Evolutionary conservation across 164 flowering plant species (phyloP), one percentile per base, ranked within the genome.

Genomic region (Chloranthus sessilifolius): DNA sequence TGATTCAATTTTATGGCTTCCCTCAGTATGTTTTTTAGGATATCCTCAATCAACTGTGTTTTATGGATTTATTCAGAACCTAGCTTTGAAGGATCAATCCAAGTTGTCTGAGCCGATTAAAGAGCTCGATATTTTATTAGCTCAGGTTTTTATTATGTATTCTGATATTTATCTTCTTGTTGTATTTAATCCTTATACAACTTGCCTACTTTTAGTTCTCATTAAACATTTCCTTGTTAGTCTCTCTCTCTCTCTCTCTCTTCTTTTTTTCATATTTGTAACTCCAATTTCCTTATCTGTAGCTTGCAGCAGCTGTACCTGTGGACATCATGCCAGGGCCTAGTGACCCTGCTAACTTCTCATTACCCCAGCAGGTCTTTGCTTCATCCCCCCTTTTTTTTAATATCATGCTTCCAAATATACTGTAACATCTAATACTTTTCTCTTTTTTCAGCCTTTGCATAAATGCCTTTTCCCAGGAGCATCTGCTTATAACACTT

Each of bases 361-460:
- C 95, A 27, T 70, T 92, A 49, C 99, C 99, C 30, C 99, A 92
- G 63, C 96, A 92, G 99, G 99, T 92, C 55, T 42, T 35, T 47
- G 38, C 7, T 36, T 40, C 23, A 25, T 46, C 57, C 49, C 42
- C 41, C n/a, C n/a, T n/a, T n/a, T n/a, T n/a, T n/a, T n/a, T n/a
- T 21, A 45, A 6, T 8, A 29, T 29, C 37, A 22, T 29, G 7
- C 5, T 37, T 8, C 28, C 42, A 29, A 48, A 20, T 37, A 3
- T 29, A 20, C 56, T 40, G 39, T 23, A 34, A 50, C 52, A 26
- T 51, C 31, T 62, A 2, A 12, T 43, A 22, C 14, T 7, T n/a
- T 34, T 58, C 28, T 68, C 38, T 58, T 31, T 60, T 43, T 67
- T 61, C 81, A 92, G 96, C 82, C 96, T 54, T 59, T 92, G 76